Conservation (phyloP, 176 grass and related monocot species). For the Canna indica region DNA sequence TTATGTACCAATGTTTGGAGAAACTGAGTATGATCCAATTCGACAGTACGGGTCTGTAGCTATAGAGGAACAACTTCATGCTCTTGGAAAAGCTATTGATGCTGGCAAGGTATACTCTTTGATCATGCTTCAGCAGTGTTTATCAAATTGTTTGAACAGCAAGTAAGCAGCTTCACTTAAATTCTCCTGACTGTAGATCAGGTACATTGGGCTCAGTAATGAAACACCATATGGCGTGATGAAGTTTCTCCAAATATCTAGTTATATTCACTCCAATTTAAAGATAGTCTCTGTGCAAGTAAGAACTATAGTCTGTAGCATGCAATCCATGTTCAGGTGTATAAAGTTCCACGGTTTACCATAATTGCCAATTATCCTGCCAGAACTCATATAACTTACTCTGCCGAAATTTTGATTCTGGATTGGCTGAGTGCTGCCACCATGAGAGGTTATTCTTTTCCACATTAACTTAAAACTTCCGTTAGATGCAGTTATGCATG, state of each 20-base stretch:
- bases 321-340: background rate
- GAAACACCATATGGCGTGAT: slow-evolving; percentile 90
- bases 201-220: slow-evolving; percentile 80
- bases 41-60: slow-evolving; percentile 48
- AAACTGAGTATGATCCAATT: slow-evolving; percentile 54
- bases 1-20: slow-evolving; percentile 96
- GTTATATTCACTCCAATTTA: slow-evolving; percentile 24
- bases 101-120: slow-evolving; percentile 48
- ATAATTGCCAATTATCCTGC: slow-evolving; percentile 13
- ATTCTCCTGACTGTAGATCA: slow-evolving; percentile 47
- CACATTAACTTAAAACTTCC: background rate
- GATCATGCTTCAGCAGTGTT: background rate
- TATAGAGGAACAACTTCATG: slow-evolving; percentile 66
- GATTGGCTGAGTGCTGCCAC: slow-evolving; percentile 85
- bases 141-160: background rate
- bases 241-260: slow-evolving; percentile 61
- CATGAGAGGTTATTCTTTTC: slow-evolving; percentile 49
- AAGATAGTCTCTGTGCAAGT: slow-evolving; percentile 80
- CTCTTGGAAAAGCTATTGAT: slow-evolving; percentile 64
- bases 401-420: slow-evolving; percentile 77
- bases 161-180: background rate
- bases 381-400: slow-evolving; percentile 85
- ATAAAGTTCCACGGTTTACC: slow-evolving; percentile 1
- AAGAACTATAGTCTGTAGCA: background rate
- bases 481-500: background rate